Conservation (phyloP, 495 filamentous ascomycete species). For the Penicillium lagena region DNA sequence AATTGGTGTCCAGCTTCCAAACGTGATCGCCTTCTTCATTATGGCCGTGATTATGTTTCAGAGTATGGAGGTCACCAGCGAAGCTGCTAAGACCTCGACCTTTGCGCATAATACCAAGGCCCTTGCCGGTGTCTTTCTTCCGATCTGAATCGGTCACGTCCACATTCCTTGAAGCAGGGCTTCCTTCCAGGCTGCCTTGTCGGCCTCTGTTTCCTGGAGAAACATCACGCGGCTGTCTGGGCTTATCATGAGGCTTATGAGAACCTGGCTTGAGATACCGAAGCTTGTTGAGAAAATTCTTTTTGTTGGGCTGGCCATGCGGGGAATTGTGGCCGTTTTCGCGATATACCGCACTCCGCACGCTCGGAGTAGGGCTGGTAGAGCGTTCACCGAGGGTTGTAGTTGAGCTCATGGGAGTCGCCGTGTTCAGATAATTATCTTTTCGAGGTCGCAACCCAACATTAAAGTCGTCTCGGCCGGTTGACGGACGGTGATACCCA, state of each 20-base stretch:
- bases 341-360: slow-evolving; percentile 45
- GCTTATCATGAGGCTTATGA: slow-evolving; percentile 18
- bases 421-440: slow-evolving; percentile 35
- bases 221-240: slow-evolving; percentile 34
- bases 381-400: slow-evolving; percentile 49
- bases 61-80: slow-evolving; percentile 12
- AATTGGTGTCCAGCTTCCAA: slow-evolving; percentile 76
- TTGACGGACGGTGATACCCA: slow-evolving; percentile 45
- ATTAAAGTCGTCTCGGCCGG: slow-evolving; percentile 62
- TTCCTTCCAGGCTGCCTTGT: slow-evolving; percentile 39
- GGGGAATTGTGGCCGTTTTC: slow-evolving; percentile 54
- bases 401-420: slow-evolving; percentile 40
- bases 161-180: slow-evolving; percentile 10
- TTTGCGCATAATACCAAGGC: slow-evolving; percentile 26
- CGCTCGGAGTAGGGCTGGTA: slow-evolving; percentile 71
- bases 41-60: slow-evolving; percentile 22
- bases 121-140: slow-evolving; percentile 35
- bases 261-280: slow-evolving; percentile 30
- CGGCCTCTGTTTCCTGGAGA: slow-evolving; percentile 35
- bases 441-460: slow-evolving; percentile 44
- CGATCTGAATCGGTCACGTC: slow-evolving; percentile 38
- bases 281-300: slow-evolving; percentile 61
- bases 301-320: slow-evolving; percentile 50
- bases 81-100: slow-evolving; percentile 56
- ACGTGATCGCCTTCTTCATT: slow-evolving; percentile 29